Percentiles rank a stretch among this genome's conserved stretches.
Conservation (phyloP, 306 rosid genomes). For the Prosopis cineraria region DNA sequence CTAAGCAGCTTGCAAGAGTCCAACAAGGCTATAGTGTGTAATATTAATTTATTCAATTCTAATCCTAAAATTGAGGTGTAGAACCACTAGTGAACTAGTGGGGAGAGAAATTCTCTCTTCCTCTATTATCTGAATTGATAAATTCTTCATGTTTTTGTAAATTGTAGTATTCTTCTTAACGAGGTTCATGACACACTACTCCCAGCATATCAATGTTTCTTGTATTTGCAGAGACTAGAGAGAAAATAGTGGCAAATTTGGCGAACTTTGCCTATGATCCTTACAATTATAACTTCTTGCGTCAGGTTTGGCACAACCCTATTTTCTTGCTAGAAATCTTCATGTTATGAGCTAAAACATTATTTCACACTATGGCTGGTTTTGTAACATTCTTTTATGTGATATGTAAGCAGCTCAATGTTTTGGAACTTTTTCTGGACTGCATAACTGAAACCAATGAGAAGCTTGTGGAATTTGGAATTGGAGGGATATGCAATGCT, state of each 20-base stretch:
- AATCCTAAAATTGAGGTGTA: neutral
- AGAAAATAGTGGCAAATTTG: conserved; percentile 71
- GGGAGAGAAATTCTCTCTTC: neutral
- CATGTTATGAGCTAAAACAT: neutral
- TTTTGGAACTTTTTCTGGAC: conserved; percentile 86
- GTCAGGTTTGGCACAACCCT: conserved; percentile 58
- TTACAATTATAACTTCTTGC: conserved; percentile 71
- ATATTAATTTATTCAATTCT: neutral
- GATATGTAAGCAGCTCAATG: conserved; percentile 66
- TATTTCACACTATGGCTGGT: neutral
- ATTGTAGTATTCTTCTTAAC: neutral
- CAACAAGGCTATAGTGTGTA: neutral
- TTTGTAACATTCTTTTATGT: neutral
- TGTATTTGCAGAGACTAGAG: conserved; percentile 63
- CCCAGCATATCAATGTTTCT: conserved; percentile 6
- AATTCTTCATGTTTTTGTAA: neutral
- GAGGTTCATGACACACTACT: neutral
- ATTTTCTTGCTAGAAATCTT: neutral
- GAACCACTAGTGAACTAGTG: neutral
- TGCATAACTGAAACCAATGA: conserved; percentile 88
- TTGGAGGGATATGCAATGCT: conserved; percentile 89
- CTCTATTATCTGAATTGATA: neutral
- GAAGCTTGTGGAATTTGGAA: conserved; percentile 85
- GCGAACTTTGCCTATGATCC: conserved; percentile 98
- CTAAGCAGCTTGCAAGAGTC: neutral